Evolutionary conservation across 2,329 filamentous ascomycete species (phyloP).

Genomic region (Colletotrichum agaves): DNA sequence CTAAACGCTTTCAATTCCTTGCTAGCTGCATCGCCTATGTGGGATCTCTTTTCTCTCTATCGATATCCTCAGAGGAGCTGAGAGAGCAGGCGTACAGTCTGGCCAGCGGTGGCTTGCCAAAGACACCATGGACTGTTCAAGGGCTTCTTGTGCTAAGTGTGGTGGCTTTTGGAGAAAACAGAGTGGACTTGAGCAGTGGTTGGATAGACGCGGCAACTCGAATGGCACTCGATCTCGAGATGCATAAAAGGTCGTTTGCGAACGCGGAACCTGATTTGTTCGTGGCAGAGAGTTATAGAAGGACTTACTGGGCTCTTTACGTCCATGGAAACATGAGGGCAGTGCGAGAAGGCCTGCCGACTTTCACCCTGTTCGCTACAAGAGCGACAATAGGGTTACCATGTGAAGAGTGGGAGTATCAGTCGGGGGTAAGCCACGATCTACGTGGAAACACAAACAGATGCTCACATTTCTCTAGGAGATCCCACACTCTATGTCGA

Average conservation of each 20-base stretch:
- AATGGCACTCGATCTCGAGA: slow-evolving; percentile 47
- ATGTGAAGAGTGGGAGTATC: slow-evolving; percentile 54
- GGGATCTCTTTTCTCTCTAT: slow-evolving; percentile 49
- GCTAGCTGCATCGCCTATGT: slow-evolving; percentile 50
- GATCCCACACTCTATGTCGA: slow-evolving; percentile 48
- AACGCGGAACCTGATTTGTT: slow-evolving; percentile 47
- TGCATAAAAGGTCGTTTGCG: slow-evolving; percentile 47
- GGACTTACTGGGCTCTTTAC: slow-evolving; percentile 54
- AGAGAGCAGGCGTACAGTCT: slow-evolving; percentile 45
- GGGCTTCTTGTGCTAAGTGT: slow-evolving; percentile 46
- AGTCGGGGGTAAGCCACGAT: slow-evolving; percentile 48
- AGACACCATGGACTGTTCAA: slow-evolving; percentile 48
- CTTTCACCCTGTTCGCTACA: slow-evolving; percentile 44
- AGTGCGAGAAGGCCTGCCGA: slow-evolving; percentile 39
- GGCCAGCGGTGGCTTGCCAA: slow-evolving; percentile 46
- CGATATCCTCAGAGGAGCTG: slow-evolving; percentile 46
- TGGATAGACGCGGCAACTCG: slow-evolving; percentile 44
- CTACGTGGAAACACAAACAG: not conserved
- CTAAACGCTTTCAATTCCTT: slow-evolving; percentile 42
- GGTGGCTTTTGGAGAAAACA: slow-evolving; percentile 45
- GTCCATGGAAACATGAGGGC: slow-evolving; percentile 43
- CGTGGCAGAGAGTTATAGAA: slow-evolving; percentile 53
- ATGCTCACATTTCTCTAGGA: slow-evolving; percentile 39
- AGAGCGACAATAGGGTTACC: slow-evolving; percentile 50
- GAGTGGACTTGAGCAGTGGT: slow-evolving; percentile 43